phyloP scores from a whole-genome alignment of 108 stramenopile species.

The Conticribra weissflogii region DNA sequence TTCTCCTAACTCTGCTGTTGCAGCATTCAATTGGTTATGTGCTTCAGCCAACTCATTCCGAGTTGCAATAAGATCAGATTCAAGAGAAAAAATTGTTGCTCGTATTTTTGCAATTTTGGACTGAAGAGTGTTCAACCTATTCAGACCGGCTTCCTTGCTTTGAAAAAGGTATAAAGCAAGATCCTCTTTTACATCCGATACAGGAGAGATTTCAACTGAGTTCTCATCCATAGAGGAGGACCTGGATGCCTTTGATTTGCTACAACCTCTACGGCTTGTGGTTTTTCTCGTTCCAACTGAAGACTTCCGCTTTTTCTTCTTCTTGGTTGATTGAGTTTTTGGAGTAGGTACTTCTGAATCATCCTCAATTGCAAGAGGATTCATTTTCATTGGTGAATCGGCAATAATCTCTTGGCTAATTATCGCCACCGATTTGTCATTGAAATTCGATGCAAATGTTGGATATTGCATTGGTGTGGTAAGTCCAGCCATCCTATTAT shows the following conservation, averaged over 20 bases:
- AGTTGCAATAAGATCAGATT: slow-evolving; percentile 30
- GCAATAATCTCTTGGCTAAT: no score
- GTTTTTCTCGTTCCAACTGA: slow-evolving; percentile 10
- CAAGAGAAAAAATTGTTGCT: slow-evolving; percentile 30
- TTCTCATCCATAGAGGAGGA: slow-evolving; percentile 18
- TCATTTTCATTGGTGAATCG: no score
- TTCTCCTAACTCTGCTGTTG: slow-evolving; percentile 33
- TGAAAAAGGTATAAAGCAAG: background rate
- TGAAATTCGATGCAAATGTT: background rate
- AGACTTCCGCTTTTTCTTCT: slow-evolving; percentile 14
- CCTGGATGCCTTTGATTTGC: slow-evolving; percentile 10
- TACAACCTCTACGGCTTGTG: slow-evolving; percentile 4
- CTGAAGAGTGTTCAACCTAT: slow-evolving; percentile 22
- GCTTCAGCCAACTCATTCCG: slow-evolving; percentile 32
- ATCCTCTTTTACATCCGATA: background rate
- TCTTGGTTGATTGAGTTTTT: background rate
- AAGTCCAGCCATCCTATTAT: background rate
- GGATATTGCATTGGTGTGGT: background rate
- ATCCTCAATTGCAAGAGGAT: no score
- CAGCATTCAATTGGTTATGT: slow-evolving; percentile 35
- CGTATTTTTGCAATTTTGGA: slow-evolving; percentile 36
- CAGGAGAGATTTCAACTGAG: slow-evolving; percentile 2
- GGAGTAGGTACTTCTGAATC: no score
- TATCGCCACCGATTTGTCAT: no score
- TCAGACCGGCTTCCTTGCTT: slow-evolving; percentile 1